Base-by-base conservation (phyloP, 345 rosid species). In the Punica granatum region DNA sequence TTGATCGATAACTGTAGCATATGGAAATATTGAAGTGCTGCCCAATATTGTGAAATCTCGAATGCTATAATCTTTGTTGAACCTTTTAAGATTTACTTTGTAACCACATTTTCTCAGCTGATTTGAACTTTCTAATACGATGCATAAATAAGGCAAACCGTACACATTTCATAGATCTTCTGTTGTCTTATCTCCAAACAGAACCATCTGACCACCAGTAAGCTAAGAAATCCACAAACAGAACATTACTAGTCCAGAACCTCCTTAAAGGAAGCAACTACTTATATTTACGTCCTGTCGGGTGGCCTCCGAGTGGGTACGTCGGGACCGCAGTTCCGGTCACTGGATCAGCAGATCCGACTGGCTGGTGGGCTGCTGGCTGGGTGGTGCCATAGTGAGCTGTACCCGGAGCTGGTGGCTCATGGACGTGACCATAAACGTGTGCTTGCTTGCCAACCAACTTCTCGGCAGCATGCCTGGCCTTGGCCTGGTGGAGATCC, bases 401-500 rank as follows among this genome's bases (percentile, higher is more conserved):
- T 39, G 1, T 26, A 19, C 10, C 43, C 19, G 23, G 32, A 34
- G 67, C n/a, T 0, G 30, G 32, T 0, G 36, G 51, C 19, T 61
- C 1, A 23, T 64, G 68, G 48, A 56, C 54, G 31, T 64, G 56
- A 26, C 67, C 68, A 16, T 42, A 4, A 41, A 51, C 51, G 30
- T 64, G 74, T 39, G 72, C 53, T 3, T 73, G 80, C 67, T 70
- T 74, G 23, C 79, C 72, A 2, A 68, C 49, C 66, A 75, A 31
- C 54, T 74, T 84, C 73, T 78, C 70, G 12, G 76, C 86, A 0
- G 81, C 88, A 42, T 87, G 96, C 36, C 68, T 76, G 3, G 86
- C 92, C 70, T 85, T 90, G 67, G 84, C 87, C 49, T 85, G 72
- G 77, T 90, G 93, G 74, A 90, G 71, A 46, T 87, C 79, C 83